Evolutionary conservation across 495 filamentous ascomycete genomes (phyloP).

Genomic region (Xylaria grammica): DNA sequence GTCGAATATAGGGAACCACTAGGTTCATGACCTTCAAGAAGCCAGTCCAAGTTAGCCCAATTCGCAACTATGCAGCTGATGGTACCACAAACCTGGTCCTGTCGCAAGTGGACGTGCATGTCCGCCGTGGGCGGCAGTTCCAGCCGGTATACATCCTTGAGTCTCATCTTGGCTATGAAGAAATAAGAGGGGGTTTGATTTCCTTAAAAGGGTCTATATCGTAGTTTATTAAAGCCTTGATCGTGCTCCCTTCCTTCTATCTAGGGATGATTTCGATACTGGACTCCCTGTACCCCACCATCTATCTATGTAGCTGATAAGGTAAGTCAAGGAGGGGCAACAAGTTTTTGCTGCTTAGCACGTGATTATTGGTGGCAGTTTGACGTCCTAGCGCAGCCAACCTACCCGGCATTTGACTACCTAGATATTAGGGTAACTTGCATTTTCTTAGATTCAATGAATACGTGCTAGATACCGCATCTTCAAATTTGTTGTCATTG

Average conservation of each 20-base stretch:
- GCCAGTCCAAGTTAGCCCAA: neutral
- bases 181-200: neutral
- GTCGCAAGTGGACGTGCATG: slow-evolving; percentile 70
- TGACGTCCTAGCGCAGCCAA: slow-evolving; percentile 15
- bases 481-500: too few species aligned
- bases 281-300: slow-evolving; percentile 19
- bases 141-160: slow-evolving; percentile 49
- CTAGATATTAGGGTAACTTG: too few species aligned
- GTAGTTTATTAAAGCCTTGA: neutral
- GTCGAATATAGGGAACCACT: slow-evolving; percentile 75
- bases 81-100: slow-evolving; percentile 54
- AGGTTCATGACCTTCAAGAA: slow-evolving; percentile 69
- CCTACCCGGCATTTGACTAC: slow-evolving; percentile 4
- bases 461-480: neutral
- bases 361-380: slow-evolving; percentile 17
- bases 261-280: neutral
- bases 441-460: too few species aligned
- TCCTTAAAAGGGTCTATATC: neutral
- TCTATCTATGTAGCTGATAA: slow-evolving; percentile 15
- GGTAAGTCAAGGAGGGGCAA: slow-evolving; percentile 11
- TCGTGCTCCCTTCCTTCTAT: neutral
- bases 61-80: neutral
- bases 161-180: slow-evolving; percentile 38
- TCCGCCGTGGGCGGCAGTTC: slow-evolving; percentile 73
- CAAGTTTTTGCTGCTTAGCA: slow-evolving; percentile 23